These are phyloP conservation scores for Saccharomyces hybrid DNA, from an alignment of 1,139 yeast genomes.

Conservation along the genomic window DNA sequence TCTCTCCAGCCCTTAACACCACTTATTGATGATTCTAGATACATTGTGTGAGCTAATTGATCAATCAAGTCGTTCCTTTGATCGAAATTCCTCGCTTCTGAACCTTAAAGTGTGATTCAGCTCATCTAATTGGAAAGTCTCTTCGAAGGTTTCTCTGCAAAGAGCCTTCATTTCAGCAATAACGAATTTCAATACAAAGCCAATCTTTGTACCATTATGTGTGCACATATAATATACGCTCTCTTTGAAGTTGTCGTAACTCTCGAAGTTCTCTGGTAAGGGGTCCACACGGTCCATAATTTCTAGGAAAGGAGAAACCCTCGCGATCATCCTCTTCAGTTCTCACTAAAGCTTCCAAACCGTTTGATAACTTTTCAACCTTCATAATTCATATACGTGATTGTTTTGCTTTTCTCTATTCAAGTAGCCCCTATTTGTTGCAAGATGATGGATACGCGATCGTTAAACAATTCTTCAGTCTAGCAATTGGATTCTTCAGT, in stretches of 20 bases:
- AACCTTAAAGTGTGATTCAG: slow-evolving; percentile 12
- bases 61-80: slow-evolving; percentile 22
- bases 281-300: slow-evolving; percentile 26
- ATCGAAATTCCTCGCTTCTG: slow-evolving; percentile 12
- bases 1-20: slow-evolving; percentile 73
- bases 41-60: slow-evolving; percentile 15
- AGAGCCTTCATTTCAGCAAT: slow-evolving; percentile 18
- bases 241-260: slow-evolving; percentile 15
- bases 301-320: slow-evolving; percentile 21
- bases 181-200: slow-evolving; percentile 24
- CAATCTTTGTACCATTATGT: slow-evolving; percentile 21
- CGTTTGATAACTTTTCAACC: slow-evolving; percentile 5
- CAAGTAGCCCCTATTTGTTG: neutral
- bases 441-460: neutral
- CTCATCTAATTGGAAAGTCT: slow-evolving; percentile 14
- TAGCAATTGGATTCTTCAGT: neutral
- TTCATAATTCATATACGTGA: slow-evolving; percentile 21
- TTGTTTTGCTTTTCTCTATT: neutral
- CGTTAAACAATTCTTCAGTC: neutral
- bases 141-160: slow-evolving; percentile 7
- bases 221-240: slow-evolving; percentile 22
- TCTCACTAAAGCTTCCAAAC: slow-evolving; percentile 21
- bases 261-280: slow-evolving; percentile 22
- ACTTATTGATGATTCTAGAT: slow-evolving; percentile 16
- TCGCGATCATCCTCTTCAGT: slow-evolving; percentile 19